Base-by-base conservation (phyloP, 2,329 filamentous ascomycete species). In the Verticillium isaacii region DNA sequence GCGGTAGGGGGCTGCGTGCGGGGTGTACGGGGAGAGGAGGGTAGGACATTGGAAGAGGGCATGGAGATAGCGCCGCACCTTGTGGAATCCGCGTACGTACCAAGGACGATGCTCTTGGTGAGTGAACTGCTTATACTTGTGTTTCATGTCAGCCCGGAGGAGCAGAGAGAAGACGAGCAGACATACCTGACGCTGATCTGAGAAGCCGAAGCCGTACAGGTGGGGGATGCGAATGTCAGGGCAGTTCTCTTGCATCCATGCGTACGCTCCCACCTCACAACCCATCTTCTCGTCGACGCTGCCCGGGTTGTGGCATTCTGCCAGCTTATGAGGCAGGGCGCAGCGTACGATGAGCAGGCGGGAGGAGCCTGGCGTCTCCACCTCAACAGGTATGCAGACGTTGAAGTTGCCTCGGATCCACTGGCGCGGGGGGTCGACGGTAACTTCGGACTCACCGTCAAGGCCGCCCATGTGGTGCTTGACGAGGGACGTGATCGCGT, bases 251-350 rank as follows among this genome's bases (percentile, higher is more conserved):
- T 73, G 68, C 59, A 76, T 70, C 72, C 70, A 74, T 9, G 65
- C 63, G 60, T 74, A 74, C 32, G 67, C 67, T 63, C 68, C 72
- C 7, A 71, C 70, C 65, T 75, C 71, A 56, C 66, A 72, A 56
- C 71, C 65, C 32, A 74, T 57, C 64, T 75, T 75, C 60, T 74
- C 71, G 54, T 75, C 69, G 17, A 74, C 62, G 1, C 66, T 73
- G 50, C 72, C 71, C 5, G 67, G 65, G 37, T 66, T 60, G 15
- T 25, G 50, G 2, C 56, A 6, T 36, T 68, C 66, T 56, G 66
- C 65, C 41, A 67, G 62, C 45, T 63, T 66, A 41, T 68, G 63
- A 14, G 67, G 57, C 63, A 66, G 66, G 3, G 36, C 36, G 36
- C 36, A 39, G 15, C 36, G 36, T 17, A 39, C 1, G 7, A 39